A percentile compares a stretch with the other conserved stretches of the same genome.
phyloP scores from a whole-genome alignment of 1,284 basidiomycete species.

The Afroboletus lepidellus region DNA sequence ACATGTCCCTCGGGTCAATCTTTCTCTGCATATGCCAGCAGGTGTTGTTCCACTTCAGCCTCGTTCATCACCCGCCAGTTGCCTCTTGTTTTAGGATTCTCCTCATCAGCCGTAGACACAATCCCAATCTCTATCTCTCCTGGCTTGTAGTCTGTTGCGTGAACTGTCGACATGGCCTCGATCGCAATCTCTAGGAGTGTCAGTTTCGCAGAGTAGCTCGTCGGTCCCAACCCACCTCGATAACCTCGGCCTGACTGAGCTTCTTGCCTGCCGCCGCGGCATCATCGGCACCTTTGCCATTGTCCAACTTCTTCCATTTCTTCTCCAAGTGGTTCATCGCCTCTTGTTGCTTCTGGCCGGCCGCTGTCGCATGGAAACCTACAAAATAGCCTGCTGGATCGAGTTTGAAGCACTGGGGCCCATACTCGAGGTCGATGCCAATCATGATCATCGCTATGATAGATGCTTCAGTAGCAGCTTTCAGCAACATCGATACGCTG shows the following conservation, averaged over 20 bases:
- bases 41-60: slow-evolving; percentile 81
- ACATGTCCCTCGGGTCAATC: slow-evolving; percentile 49
- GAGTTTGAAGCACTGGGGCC: slow-evolving; percentile 96
- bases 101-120: slow-evolving; percentile 70
- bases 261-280: slow-evolving; percentile 65
- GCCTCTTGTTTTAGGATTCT: slow-evolving; percentile 64
- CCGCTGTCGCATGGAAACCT: slow-evolving; percentile 95
- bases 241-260: slow-evolving; percentile 66
- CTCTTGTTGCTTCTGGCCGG: slow-evolving; percentile 98
- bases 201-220: slow-evolving; percentile 1
- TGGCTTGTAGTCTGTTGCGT: slow-evolving; percentile 93
- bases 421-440: slow-evolving; percentile 86
- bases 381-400: slow-evolving; percentile 99
- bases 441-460: slow-evolving; percentile 90
- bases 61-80: slow-evolving; percentile 83
- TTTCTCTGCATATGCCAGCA: slow-evolving; percentile 92
- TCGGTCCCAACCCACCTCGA: slow-evolving; percentile 64
- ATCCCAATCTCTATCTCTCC: slow-evolving; percentile 88
- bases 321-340: slow-evolving; percentile 99
- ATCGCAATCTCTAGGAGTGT: slow-evolving; percentile 75
- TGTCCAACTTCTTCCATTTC: slow-evolving; percentile 95
- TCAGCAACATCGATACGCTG: slow-evolving; percentile 6
- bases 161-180: slow-evolving; percentile 89
- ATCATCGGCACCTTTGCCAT: slow-evolving; percentile 73
- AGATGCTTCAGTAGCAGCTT: slow-evolving; percentile 4